These are phyloP conservation scores for Daedalea quercina DNA, from an alignment of 768 basidiomycete species.

Conservation along the genomic window DNA sequence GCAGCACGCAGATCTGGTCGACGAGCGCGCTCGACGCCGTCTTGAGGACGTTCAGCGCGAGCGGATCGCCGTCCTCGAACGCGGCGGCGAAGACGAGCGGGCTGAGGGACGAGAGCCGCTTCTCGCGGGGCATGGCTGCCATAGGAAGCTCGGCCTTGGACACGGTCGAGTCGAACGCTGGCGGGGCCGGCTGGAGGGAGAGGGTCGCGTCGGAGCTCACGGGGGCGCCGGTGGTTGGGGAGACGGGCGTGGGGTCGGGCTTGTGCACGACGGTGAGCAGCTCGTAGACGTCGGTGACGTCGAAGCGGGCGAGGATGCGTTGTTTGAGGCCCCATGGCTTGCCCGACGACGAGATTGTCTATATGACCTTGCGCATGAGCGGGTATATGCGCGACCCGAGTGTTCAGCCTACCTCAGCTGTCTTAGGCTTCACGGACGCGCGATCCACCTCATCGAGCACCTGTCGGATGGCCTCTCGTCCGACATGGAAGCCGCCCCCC, in stretches of 20 bases:
- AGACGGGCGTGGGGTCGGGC: conserved; percentile 41
- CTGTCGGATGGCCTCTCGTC: conserved; percentile 67
- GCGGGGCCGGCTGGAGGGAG: conserved; percentile 31
- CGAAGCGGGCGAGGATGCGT: conserved; percentile 49
- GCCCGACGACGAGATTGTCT: not conserved
- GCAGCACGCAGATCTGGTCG: conserved; percentile 48
- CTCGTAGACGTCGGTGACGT: conserved; percentile 51
- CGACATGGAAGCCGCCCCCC: conserved; percentile 77
- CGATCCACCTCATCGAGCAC: conserved; percentile 52
- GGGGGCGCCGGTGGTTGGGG: conserved; percentile 14
- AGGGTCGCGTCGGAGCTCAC: not conserved
- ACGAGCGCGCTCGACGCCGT: conserved; percentile 49
- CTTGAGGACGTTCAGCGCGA: conserved; percentile 55
- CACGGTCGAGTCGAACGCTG: conserved; percentile 9
- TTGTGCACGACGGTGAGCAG: conserved; percentile 59
- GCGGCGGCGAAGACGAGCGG: conserved; percentile 77
- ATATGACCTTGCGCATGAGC: not conserved
- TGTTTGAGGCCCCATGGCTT: conserved; percentile 29
- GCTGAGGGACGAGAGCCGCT: conserved; percentile 65
- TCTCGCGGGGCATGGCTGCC: conserved; percentile 45
- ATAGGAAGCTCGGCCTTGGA: conserved; percentile 13
- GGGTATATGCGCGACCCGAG: not conserved
- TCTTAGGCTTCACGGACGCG: conserved; percentile 28
- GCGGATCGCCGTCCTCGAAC: conserved; percentile 58
- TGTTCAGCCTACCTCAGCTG: not conserved